A percentile compares a stretch with the other conserved stretches of the same genome.
These are phyloP conservation scores for Sugiyamaella castrensis DNA, from an alignment of 1,139 yeast species.

Conservation along the genomic window DNA sequence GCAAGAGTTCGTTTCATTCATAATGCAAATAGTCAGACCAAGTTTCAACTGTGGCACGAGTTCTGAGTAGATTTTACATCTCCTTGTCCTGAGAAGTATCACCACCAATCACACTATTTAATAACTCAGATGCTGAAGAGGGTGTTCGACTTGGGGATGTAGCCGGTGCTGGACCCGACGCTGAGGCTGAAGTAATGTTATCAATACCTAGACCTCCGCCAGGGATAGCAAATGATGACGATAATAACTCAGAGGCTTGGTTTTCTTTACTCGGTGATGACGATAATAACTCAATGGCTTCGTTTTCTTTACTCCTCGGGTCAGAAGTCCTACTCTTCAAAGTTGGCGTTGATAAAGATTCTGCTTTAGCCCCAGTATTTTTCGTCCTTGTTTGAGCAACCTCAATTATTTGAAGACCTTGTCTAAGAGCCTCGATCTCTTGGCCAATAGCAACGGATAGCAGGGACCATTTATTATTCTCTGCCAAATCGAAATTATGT, in stretches of 20 bases:
- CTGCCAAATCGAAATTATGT: slow-evolving; percentile 21
- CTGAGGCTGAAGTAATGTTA: slow-evolving; percentile 2
- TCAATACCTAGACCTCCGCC: neutral
- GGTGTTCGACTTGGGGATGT: neutral
- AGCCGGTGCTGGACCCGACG: neutral
- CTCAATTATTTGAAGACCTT: slow-evolving; percentile 20
- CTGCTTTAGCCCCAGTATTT: neutral
- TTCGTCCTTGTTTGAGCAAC: slow-evolving; percentile 17
- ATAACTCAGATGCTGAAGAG: neutral
- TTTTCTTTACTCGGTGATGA: neutral
- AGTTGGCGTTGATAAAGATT: neutral
- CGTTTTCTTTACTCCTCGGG: neutral
- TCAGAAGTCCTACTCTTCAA: too few relatives aligned
- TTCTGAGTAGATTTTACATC: too few relatives aligned
- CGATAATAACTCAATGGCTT: neutral
- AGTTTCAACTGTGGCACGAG: too few relatives aligned
- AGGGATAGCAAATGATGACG: slow-evolving; percentile 2
- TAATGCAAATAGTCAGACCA: too few relatives aligned
- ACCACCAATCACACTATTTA: too few relatives aligned
- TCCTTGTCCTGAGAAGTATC: too few relatives aligned
- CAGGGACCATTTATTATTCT: slow-evolving; percentile 27
- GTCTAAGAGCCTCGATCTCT: slow-evolving; percentile 31
- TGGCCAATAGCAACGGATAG: slow-evolving; percentile 34
- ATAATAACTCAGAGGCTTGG: neutral
- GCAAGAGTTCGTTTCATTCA: neutral